A percentile compares a stretch with the other conserved stretches of the same genome.
These are phyloP conservation scores for Wickerhamomyces queroliae DNA, from an alignment of 805 yeast species.

Conservation along the genomic window DNA sequence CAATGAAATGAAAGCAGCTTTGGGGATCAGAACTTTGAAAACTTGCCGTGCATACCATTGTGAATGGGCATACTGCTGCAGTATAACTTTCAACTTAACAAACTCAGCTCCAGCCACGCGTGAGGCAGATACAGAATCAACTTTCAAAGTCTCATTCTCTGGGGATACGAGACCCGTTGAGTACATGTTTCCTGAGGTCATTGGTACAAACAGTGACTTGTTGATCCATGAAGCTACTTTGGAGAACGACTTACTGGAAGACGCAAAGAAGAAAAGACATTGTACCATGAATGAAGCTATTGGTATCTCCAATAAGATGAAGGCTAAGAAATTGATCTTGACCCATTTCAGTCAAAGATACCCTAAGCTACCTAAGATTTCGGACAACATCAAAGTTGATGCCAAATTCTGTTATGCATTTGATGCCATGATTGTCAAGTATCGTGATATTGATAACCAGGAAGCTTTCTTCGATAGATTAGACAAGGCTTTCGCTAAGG, in stretches of 20 bases:
- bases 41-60: slow-evolving; percentile 85
- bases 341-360: slow-evolving; percentile 95
- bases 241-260: slow-evolving; percentile 69
- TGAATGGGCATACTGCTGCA: slow-evolving; percentile 68
- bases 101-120: neutral
- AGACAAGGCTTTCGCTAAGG: slow-evolving; percentile 25
- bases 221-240: slow-evolving; percentile 92
- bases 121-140: slow-evolving; percentile 6
- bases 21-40: slow-evolving; percentile 37
- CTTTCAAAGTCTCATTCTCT: slow-evolving; percentile 74
- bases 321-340: slow-evolving; percentile 60
- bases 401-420: slow-evolving; percentile 48
- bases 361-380: slow-evolving; percentile 45
- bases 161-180: slow-evolving; percentile 91
- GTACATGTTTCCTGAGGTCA: slow-evolving; percentile 44
- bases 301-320: slow-evolving; percentile 62
- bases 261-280: slow-evolving; percentile 79
- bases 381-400: slow-evolving; percentile 21
- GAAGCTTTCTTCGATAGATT: slow-evolving; percentile 21
- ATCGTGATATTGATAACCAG: slow-evolving; percentile 38
- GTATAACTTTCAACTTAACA: slow-evolving; percentile 40
- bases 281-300: slow-evolving; percentile 88
- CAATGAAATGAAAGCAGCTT: slow-evolving; percentile 30
- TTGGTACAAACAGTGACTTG: slow-evolving; percentile 65
- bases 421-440: slow-evolving; percentile 55